Evolutionary conservation across 2,329 filamentous ascomycete species (phyloP), one percentile per base, ranked within the genome.

Genomic region (Monosporascus sp.): DNA sequence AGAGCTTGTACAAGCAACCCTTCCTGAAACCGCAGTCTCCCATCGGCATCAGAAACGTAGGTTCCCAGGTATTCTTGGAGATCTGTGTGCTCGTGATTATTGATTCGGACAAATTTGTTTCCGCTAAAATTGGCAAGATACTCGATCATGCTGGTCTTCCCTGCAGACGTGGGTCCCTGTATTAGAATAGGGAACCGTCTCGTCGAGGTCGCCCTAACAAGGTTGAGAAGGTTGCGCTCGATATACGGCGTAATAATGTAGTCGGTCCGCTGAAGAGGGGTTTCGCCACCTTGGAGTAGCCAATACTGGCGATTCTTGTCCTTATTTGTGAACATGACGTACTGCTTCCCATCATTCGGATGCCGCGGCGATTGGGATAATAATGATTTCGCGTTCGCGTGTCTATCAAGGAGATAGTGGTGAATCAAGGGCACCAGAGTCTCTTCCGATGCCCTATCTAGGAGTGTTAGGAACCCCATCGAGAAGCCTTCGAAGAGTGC

Each of bases 71-170:
- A 99, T 68, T 99, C 95, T 70, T 99, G 94, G 38, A 99, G 76
- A 69, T 99, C 94, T 0, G 94, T 99, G 66, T 99, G 94, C 67
- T 99, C 95, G 71, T 99, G 94, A 62, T 99, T 99, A 74, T 99
- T 99, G 77, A 99, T 99, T 55, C 94, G 85, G 44, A 99, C 91
- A 66, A 97, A 99, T 65, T 89, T 94, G 68, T 99, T 96, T 3
- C 95, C 94, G 31, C 91, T 97, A 52, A 89, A 88, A 65, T 96
- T 94, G n/a, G 95, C 93, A 38, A 99, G 80, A 68, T 96, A 97
- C 71, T 97, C 93, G 43, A 99, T 96, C 94, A 99, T 99, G 71
- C 93, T 97, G 0, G 94, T 99, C 72, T 99, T 99, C 59, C 94
- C 94, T 14, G 93, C 89, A 5, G 95, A 99, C 0, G 94, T 99